Percentiles rank a stretch among this genome's conserved stretches.
These are phyloP conservation scores for Paspalum vaginatum DNA, from an alignment of 176 grass and related monocot genomes.

Conservation along the genomic window DNA sequence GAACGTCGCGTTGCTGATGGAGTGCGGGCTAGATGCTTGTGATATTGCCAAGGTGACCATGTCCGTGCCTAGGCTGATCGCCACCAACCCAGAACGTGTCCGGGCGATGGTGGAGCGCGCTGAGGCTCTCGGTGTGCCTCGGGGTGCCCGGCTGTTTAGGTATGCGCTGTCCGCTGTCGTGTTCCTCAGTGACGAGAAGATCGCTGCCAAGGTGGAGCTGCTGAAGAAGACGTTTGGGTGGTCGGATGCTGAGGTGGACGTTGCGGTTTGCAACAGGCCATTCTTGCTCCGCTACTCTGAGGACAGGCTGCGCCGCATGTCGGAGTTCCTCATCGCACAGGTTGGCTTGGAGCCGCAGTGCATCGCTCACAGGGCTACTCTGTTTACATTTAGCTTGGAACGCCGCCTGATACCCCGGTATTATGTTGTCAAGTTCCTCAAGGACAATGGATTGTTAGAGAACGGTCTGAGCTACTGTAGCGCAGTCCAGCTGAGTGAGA, in stretches of 20 bases:
- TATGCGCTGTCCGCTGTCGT: not conserved
- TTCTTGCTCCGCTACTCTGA: conserved; percentile 37
- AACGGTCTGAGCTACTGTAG: conserved; percentile 8
- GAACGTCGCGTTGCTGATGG: conserved; percentile 43
- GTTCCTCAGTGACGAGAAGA: too few species aligned
- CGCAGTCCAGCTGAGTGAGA: conserved; percentile 25
- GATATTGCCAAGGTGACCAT: conserved; percentile 33
- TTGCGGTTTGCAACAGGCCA: conserved; percentile 33
- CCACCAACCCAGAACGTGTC: conserved; percentile 17
- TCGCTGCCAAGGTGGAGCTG: too few species aligned
- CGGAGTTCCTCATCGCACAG: conserved; percentile 45
- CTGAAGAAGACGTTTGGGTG: conserved; percentile 11
- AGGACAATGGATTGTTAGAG: conserved; percentile 38
- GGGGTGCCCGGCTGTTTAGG: conserved; percentile 34
- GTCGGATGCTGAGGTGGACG: conserved; percentile 39
- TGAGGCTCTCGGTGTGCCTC: conserved; percentile 14
- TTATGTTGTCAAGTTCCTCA: conserved; percentile 45
- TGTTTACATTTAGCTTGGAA: conserved; percentile 51
- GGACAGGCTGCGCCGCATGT: conserved; percentile 26
- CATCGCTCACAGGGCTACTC: conserved; percentile 30
- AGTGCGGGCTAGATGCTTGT: conserved; percentile 33
- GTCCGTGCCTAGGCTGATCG: conserved; percentile 29
- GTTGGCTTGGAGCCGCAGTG: conserved; percentile 24
- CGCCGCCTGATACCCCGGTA: conserved; percentile 45
- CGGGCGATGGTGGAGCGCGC: not conserved